Evolutionary conservation across 495 filamentous ascomycete genomes (phyloP).

Genomic region (Aspergillus sclerotioniger): DNA sequence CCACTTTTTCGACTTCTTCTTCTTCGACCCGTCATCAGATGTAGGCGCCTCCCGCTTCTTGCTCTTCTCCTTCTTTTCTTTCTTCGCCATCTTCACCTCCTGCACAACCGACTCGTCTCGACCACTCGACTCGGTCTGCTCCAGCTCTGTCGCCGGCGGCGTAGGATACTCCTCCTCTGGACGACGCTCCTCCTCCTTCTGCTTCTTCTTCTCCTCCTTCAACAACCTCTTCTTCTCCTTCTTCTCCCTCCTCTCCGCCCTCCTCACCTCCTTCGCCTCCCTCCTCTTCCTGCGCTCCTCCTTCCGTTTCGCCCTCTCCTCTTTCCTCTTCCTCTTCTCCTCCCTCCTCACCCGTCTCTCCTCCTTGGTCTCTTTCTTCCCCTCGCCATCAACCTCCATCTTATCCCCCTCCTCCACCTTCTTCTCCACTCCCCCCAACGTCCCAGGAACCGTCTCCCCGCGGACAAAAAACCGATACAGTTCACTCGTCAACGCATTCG

Average conservation of each 20-base stretch:
- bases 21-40: conserved; percentile 16
- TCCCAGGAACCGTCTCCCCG: conserved; percentile 71
- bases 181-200: conserved; percentile 18
- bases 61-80: conserved; percentile 23
- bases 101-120: conserved; percentile 21
- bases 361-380: conserved; percentile 10
- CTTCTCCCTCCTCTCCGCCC: conserved; percentile 19
- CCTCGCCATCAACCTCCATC: conserved; percentile 18
- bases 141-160: conserved; percentile 37
- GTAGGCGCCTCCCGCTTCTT: conserved; percentile 21
- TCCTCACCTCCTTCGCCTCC: conserved; percentile 28
- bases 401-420: conserved; percentile 30
- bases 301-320: conserved; percentile 17
- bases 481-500: conserved; percentile 52
- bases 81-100: conserved; percentile 21
- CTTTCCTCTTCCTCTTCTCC: conserved; percentile 37
- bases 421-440: conserved; percentile 38
- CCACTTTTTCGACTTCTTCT: conserved; percentile 34
- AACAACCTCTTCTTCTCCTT: conserved; percentile 5
- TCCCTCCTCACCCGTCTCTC: conserved; percentile 23
- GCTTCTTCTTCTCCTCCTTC: conserved; percentile 1
- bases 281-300: conserved; percentile 28
- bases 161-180: conserved; percentile 39
- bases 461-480: conserved; percentile 81
- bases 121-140: conserved; percentile 17